These are phyloP conservation scores for Auriscalpium microsporum DNA, from an alignment of 768 basidiomycete species.

Conservation along the genomic window DNA sequence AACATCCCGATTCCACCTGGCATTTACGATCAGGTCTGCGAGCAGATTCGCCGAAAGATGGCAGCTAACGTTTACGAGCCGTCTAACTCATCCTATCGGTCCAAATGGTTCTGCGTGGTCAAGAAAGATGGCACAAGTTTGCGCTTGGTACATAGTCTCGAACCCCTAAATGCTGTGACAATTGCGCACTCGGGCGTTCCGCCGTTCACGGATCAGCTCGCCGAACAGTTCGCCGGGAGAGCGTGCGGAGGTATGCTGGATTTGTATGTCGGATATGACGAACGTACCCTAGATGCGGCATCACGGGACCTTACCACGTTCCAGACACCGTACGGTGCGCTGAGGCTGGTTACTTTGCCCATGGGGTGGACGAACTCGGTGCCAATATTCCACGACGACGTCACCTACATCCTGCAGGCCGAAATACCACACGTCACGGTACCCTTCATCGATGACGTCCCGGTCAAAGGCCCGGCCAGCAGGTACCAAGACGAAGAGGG, in stretches of 20 bases:
- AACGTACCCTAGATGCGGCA: constrained; percentile 20
- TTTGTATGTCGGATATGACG: constrained; percentile 27
- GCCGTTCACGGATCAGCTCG: constrained; percentile 15
- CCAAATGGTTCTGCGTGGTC: constrained; percentile 17
- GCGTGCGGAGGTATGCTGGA: constrained; percentile 16
- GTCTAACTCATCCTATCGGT: constrained; percentile 17
- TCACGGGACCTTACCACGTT: constrained; percentile 35
- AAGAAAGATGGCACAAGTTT: constrained; percentile 17
- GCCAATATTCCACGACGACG: constrained; percentile 32
- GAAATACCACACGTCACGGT: constrained; percentile 31
- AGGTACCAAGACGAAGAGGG: constrained; percentile 23
- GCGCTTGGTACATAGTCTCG: constrained; percentile 16
- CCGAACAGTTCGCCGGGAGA: constrained; percentile 17
- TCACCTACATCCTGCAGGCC: constrained; percentile 27
- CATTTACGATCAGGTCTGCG: constrained; percentile 18
- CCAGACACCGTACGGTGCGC: constrained; percentile 27
- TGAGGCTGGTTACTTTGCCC: constrained; percentile 25
- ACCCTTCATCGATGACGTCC: constrained; percentile 34
- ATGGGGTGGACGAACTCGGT: constrained; percentile 37
- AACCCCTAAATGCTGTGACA: constrained; percentile 18
- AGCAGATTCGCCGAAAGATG: constrained; percentile 28
- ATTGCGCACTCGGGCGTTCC: constrained; percentile 15
- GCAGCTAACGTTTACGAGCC: constrained; percentile 26
- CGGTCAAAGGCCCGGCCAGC: constrained; percentile 25
- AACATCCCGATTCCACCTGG: constrained; percentile 15